phyloP scores from a whole-genome alignment of 371 early-diverging fungal species.

The Mucor mucedo region DNA sequence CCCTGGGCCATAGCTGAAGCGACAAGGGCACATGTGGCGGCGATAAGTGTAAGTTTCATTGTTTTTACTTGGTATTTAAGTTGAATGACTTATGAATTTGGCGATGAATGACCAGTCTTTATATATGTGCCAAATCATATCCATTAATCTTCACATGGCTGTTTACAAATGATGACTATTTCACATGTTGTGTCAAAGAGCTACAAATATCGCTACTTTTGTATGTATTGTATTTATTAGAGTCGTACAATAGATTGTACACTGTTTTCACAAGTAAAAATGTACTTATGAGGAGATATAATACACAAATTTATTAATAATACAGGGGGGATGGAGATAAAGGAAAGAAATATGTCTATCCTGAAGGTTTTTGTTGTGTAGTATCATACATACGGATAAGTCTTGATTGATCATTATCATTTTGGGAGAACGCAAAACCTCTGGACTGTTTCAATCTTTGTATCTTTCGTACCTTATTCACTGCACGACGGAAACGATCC shows the following conservation, averaged over 20 bases:
- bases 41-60: constrained; percentile 1
- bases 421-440: constrained; percentile 97
- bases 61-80: neutral
- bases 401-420: constrained; percentile 92
- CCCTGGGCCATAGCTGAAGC: neutral
- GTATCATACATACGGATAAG: constrained; percentile 96
- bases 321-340: neutral
- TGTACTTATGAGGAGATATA: constrained; percentile 1
- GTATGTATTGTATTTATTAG: too few relatives aligned
- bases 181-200: too few relatives aligned
- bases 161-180: too few relatives aligned
- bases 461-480: constrained; percentile 92
- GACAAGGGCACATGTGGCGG: neutral
- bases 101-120: too few relatives aligned
- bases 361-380: constrained; percentile 86
- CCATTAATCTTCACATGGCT: too few relatives aligned
- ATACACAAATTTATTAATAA: constrained; percentile 7
- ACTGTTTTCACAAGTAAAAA: too few relatives aligned
- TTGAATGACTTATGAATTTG: neutral
- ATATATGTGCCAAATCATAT: too few relatives aligned
- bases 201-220: too few relatives aligned
- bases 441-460: constrained; percentile 90
- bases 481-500: constrained; percentile 96
- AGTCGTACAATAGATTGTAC: too few relatives aligned
- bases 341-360: constrained; percentile 38